Evolutionary conservation across 2,329 filamentous ascomycete genomes (phyloP).

Genomic region (Emydomyces testavorans): DNA sequence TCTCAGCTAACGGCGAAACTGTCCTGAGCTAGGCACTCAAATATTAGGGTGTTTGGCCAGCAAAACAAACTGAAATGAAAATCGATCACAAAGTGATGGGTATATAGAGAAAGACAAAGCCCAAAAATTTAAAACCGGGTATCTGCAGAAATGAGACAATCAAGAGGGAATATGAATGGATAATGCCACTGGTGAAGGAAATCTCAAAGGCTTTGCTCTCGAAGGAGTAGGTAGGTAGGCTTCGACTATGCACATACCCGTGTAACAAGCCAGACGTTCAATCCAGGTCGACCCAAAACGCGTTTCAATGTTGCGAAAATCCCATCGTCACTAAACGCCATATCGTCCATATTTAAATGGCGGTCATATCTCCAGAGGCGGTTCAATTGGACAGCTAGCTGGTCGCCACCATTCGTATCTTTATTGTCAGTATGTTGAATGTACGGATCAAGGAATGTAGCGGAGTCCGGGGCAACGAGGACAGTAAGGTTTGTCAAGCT

Average conservation of each 20-base stretch:
- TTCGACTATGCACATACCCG: slow-evolving; percentile 4
- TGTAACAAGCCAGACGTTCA: slow-evolving; percentile 39
- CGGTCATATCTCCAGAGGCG: slow-evolving; percentile 35
- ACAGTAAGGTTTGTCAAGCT: slow-evolving; percentile 22
- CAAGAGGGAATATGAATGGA: background rate
- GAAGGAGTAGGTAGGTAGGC: background rate
- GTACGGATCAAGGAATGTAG: slow-evolving; percentile 34
- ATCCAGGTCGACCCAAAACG: slow-evolving; percentile 39
- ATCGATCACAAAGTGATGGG: background rate
- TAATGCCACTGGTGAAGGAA: slow-evolving; percentile 1
- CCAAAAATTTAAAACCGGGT: slow-evolving; percentile 1
- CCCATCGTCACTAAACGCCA: slow-evolving; percentile 42
- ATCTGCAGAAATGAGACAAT: slow-evolving; percentile 1
- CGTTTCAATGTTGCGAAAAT: slow-evolving; percentile 35
- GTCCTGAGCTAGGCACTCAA: no score
- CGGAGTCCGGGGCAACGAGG: slow-evolving; percentile 38
- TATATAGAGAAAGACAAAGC: background rate
- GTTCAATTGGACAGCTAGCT: slow-evolving; percentile 22
- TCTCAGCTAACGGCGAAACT: no score
- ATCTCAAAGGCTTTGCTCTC: background rate
- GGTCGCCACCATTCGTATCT: background rate
- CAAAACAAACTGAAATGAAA: background rate
- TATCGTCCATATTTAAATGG: slow-evolving; percentile 43
- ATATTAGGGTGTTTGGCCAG: background rate
- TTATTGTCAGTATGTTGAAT: slow-evolving; percentile 1